These are phyloP conservation scores for Platanus orientalis DNA, from an alignment of 164 flowering plant genomes.

Conservation along the genomic window DNA sequence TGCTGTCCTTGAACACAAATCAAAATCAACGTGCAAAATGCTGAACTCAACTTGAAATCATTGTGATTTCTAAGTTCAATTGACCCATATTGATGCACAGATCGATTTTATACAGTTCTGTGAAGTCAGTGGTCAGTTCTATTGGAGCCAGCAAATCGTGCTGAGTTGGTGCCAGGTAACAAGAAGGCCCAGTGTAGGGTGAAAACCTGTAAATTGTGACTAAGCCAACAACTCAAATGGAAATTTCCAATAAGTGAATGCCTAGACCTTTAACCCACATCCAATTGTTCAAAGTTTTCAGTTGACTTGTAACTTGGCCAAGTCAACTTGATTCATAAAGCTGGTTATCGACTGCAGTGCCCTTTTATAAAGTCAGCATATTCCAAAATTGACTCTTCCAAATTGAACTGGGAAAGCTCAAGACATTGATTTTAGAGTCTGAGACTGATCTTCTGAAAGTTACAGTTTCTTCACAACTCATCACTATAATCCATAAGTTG, in stretches of 20 bases:
- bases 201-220: too few relatives aligned
- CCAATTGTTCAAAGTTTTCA: not conserved
- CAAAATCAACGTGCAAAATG: not conserved
- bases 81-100: too few relatives aligned
- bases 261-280: too few relatives aligned
- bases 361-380: not conserved
- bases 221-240: not conserved
- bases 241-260: not conserved
- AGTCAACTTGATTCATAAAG: not conserved
- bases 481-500: not conserved
- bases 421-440: too few relatives aligned
- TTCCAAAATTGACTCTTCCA: not conserved
- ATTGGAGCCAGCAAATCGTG: too few relatives aligned
- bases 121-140: too few relatives aligned
- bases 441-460: not conserved
- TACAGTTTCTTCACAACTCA: not conserved
- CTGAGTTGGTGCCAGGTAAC: too few relatives aligned
- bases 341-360: not conserved
- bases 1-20: too few relatives aligned
- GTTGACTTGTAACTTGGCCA: not conserved
- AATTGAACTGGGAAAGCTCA: not conserved
- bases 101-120: too few relatives aligned
- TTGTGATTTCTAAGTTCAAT: not conserved
- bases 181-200: too few relatives aligned
- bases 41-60: not conserved